Evolutionary conservation across 2,329 filamentous ascomycete species (phyloP).

Genomic region (Fusarium miscanthi): DNA sequence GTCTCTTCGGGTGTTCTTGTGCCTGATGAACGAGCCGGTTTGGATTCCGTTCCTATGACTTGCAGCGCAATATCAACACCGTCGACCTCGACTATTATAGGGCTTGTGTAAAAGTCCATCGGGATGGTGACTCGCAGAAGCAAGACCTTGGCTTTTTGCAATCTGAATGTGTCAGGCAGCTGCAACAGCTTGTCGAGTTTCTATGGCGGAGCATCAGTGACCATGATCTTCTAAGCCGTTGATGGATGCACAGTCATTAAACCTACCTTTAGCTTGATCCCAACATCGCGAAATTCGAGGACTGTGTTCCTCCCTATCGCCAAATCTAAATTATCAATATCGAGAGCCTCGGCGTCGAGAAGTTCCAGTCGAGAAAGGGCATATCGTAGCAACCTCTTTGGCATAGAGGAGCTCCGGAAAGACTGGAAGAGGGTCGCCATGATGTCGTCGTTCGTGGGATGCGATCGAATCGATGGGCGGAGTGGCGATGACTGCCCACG

Average conservation of each 20-base stretch:
- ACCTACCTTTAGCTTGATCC: slow-evolving; percentile 77
- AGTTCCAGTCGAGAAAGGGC: slow-evolving; percentile 85
- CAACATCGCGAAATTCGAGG: slow-evolving; percentile 88
- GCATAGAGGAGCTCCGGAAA: slow-evolving; percentile 77
- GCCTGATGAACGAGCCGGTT: slow-evolving; percentile 54
- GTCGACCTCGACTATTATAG: slow-evolving; percentile 84
- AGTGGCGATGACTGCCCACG: slow-evolving; percentile 35
- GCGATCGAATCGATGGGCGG: slow-evolving; percentile 16
- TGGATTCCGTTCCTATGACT: slow-evolving; percentile 55
- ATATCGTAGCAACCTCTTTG: slow-evolving; percentile 90
- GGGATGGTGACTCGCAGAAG: slow-evolving; percentile 85
- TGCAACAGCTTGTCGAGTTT: slow-evolving; percentile 81
- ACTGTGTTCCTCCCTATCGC: slow-evolving; percentile 83
- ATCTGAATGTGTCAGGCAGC: slow-evolving; percentile 76
- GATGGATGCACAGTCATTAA: slow-evolving; percentile 8
- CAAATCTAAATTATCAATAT: slow-evolving; percentile 87
- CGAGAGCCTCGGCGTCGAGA: slow-evolving; percentile 86
- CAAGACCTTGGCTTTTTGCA: slow-evolving; percentile 79
- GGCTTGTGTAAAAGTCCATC: slow-evolving; percentile 86
- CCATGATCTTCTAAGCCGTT: slow-evolving; percentile 6
- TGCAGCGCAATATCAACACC: slow-evolving; percentile 79
- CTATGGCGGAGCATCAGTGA: slow-evolving; percentile 58
- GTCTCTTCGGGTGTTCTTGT: slow-evolving; percentile 44
- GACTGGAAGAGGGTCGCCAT: slow-evolving; percentile 81
- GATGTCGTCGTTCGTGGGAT: slow-evolving; percentile 39